Percentiles rank a stretch among this genome's conserved stretches.
Evolutionary conservation across 768 basidiomycete genomes (phyloP).

Genomic region (Boletellus ananas): DNA sequence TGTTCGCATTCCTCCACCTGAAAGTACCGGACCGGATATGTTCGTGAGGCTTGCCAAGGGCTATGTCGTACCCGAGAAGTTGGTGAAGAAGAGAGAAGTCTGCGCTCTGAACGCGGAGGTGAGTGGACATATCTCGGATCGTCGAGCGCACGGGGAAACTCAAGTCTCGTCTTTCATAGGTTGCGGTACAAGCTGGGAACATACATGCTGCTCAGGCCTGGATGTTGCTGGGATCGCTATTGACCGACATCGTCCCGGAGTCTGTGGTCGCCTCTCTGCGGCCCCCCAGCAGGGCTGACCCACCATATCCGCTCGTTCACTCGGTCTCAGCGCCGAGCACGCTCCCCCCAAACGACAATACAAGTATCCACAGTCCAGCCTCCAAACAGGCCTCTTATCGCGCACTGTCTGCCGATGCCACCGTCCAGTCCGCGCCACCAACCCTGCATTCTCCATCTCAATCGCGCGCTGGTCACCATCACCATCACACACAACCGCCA

Average conservation of each 20-base stretch:
- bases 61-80: conserved; percentile 45
- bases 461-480: conserved; percentile 13
- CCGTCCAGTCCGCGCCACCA: conserved; percentile 3
- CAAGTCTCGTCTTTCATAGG: conserved; percentile 30
- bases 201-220: conserved; percentile 60
- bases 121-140: conserved; percentile 1
- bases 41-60: conserved; percentile 61
- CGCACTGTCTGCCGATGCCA: conserved; percentile 25
- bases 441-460: conserved; percentile 24
- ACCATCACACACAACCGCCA: conserved; percentile 4
- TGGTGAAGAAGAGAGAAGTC: conserved; percentile 40
- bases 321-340: conserved; percentile 43
- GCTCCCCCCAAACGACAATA: conserved; percentile 27
- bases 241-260: conserved; percentile 47
- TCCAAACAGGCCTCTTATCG: conserved; percentile 26
- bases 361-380: conserved; percentile 3
- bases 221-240: conserved; percentile 57
- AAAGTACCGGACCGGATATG: conserved; percentile 31
- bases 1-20: conserved; percentile 12
- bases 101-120: conserved; percentile 64
- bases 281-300: conserved; percentile 13
- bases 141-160: neutral
- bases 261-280: conserved; percentile 26
- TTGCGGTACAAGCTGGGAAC: conserved; percentile 57
- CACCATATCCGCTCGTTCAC: conserved; percentile 31